phyloP scores from a whole-genome alignment of 2,329 filamentous ascomycete species.

The Stagonosporopsis rhizophila region DNA sequence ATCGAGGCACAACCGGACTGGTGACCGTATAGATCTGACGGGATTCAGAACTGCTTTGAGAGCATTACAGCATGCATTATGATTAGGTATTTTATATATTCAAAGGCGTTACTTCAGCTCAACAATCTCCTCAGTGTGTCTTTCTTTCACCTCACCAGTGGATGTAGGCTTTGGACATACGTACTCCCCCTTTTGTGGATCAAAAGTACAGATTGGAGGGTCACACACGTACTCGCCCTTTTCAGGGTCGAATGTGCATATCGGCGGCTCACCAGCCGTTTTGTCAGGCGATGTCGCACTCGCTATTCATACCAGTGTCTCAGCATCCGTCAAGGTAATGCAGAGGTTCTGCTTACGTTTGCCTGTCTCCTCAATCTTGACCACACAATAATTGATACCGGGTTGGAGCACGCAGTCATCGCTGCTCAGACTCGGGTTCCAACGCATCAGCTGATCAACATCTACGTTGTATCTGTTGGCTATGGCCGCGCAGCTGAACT shows the following conservation, averaged over 20 bases:
- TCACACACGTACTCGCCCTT: conserved; percentile 5
- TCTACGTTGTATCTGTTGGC: background rate
- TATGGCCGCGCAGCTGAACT: background rate
- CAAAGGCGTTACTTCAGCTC: background rate
- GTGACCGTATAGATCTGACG: background rate
- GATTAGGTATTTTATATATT: background rate
- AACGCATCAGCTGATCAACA: background rate
- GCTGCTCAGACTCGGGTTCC: conserved; percentile 6
- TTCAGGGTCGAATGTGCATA: conserved; percentile 1
- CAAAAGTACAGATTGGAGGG: background rate
- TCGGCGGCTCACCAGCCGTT: background rate
- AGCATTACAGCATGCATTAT: background rate
- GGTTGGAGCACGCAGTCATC: background rate
- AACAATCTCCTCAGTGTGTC: background rate
- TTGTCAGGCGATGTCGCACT: background rate
- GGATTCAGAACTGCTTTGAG: too few species aligned
- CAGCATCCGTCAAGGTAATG: background rate
- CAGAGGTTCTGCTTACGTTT: background rate
- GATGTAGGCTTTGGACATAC: background rate
- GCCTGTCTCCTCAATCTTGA: background rate
- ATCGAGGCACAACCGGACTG: background rate
- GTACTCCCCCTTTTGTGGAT: conserved; percentile 8
- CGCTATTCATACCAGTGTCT: background rate
- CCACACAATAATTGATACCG: conserved; percentile 1
- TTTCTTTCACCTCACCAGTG: background rate